Evolutionary conservation across 805 yeast species (phyloP).

Genomic region (Ogataea glucozyma): DNA sequence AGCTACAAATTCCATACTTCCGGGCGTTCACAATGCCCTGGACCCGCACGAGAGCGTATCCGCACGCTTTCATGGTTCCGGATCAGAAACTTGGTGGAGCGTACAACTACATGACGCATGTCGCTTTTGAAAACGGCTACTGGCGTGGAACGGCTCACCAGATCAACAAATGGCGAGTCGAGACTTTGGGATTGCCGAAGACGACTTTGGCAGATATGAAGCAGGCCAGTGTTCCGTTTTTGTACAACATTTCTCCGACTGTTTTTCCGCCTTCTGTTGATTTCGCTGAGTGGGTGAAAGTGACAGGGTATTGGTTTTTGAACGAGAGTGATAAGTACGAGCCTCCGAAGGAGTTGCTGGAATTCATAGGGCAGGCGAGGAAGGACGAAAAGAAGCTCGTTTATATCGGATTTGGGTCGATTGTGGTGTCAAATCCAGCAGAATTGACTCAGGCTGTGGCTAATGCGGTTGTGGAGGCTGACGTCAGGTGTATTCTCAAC

Average conservation of each 20-base stretch:
- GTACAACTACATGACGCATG: slow-evolving; percentile 89
- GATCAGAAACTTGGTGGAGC: slow-evolving; percentile 92
- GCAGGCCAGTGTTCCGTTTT: slow-evolving; percentile 79
- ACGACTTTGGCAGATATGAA: slow-evolving; percentile 72
- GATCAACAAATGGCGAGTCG: slow-evolving; percentile 83
- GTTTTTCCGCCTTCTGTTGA: slow-evolving; percentile 92
- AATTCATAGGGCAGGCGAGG: slow-evolving; percentile 65
- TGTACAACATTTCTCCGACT: slow-evolving; percentile 85
- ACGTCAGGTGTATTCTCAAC: slow-evolving; percentile 81
- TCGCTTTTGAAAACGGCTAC: slow-evolving; percentile 86
- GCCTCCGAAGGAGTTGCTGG: slow-evolving; percentile 59
- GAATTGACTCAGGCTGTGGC: slow-evolving; percentile 76
- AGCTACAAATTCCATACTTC: slow-evolving; percentile 83
- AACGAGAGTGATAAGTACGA: slow-evolving; percentile 51
- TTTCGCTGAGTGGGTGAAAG: slow-evolving; percentile 92
- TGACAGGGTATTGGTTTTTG: slow-evolving; percentile 94
- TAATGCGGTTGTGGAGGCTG: slow-evolving; percentile 77
- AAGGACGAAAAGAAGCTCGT: slow-evolving; percentile 67
- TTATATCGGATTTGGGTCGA: slow-evolving; percentile 94
- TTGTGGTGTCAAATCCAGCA: slow-evolving; percentile 82
- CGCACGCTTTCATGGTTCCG: slow-evolving; percentile 94
- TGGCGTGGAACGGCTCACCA: slow-evolving; percentile 92
- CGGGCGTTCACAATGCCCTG: slow-evolving; percentile 98
- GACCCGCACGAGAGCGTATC: slow-evolving; percentile 94
- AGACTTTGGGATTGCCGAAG: slow-evolving; percentile 59